Conservation (phyloP, 768 basidiomycete genomes). For the Hydnomerulius pinastri region DNA sequence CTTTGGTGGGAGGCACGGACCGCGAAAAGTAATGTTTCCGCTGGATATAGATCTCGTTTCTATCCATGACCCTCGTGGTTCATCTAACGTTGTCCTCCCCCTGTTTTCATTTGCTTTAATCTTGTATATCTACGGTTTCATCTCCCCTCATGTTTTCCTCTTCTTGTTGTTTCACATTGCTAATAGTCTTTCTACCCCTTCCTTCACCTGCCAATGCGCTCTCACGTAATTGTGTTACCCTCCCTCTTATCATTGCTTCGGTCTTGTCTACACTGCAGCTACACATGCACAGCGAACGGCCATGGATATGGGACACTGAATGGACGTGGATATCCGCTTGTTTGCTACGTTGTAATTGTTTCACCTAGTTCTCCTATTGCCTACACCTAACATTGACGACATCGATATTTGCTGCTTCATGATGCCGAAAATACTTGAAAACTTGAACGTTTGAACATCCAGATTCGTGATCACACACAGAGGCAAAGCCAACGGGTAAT, state of each 20-base stretch:
- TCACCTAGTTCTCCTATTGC: constrained; percentile 13
- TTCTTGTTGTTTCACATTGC: constrained; percentile 19
- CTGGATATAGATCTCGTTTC: constrained; percentile 29
- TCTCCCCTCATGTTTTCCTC: constrained; percentile 15
- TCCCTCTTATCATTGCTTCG: constrained; percentile 24
- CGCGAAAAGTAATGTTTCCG: constrained; percentile 14
- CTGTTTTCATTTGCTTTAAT: constrained; percentile 15
- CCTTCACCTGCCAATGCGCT: no score
- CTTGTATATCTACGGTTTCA: constrained; percentile 13
- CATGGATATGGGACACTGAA: constrained; percentile 51
- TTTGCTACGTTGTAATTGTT: constrained; percentile 55
- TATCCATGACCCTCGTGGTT: constrained; percentile 10
- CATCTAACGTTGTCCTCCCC: constrained; percentile 1
- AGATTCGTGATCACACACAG: no score
- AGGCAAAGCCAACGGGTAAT: no score
- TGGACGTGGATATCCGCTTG: constrained; percentile 55
- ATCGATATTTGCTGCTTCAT: constrained; percentile 1
- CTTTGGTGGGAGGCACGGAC: constrained; percentile 1
- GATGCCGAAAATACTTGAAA: not conserved
- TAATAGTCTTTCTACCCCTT: constrained; percentile 16
- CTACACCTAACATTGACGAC: constrained; percentile 14
- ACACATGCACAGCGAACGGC: constrained; percentile 32
- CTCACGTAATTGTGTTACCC: constrained; percentile 32
- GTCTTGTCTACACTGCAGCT: constrained; percentile 25
- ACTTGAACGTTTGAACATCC: no score